These are phyloP conservation scores for Priceomyces medius DNA, from an alignment of 805 yeast genomes.

Conservation along the genomic window DNA sequence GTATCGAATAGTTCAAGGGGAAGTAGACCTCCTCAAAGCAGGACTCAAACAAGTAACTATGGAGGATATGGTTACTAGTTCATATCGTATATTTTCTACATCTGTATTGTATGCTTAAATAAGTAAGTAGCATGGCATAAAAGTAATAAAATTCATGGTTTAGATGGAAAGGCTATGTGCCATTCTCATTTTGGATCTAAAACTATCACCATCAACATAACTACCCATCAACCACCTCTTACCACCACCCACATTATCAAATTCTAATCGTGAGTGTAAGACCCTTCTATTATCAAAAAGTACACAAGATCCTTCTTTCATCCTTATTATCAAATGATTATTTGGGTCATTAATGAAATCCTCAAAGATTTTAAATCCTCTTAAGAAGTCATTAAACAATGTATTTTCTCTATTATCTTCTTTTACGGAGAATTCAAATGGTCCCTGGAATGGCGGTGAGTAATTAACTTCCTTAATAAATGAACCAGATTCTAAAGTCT, in stretches of 20 bases:
- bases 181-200: slow-evolving; percentile 55
- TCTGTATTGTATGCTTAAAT: not conserved
- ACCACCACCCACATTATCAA: slow-evolving; percentile 44
- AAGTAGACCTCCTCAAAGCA: slow-evolving; percentile 15
- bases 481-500: slow-evolving; percentile 19
- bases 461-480: slow-evolving; percentile 60
- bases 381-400: slow-evolving; percentile 51
- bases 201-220: slow-evolving; percentile 70
- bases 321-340: slow-evolving; percentile 54
- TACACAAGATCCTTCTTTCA: slow-evolving; percentile 61
- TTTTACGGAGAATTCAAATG: slow-evolving; percentile 59
- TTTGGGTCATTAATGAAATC: slow-evolving; percentile 48
- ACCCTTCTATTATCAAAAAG: slow-evolving; percentile 70
- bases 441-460: slow-evolving; percentile 84
- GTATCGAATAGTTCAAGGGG: slow-evolving; percentile 20
- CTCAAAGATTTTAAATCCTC: slow-evolving; percentile 65
- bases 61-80: slow-evolving; percentile 24
- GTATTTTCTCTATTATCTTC: slow-evolving; percentile 21
- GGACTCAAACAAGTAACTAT: slow-evolving; percentile 16
- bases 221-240: slow-evolving; percentile 76
- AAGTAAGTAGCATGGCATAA: not conserved
- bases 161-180: slow-evolving; percentile 9
- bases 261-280: slow-evolving; percentile 58
- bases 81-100: not conserved
- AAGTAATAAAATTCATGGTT: not conserved